phyloP scores from a whole-genome alignment of 2,329 filamentous ascomycete species.

The Raffaelea deltoideospora region DNA sequence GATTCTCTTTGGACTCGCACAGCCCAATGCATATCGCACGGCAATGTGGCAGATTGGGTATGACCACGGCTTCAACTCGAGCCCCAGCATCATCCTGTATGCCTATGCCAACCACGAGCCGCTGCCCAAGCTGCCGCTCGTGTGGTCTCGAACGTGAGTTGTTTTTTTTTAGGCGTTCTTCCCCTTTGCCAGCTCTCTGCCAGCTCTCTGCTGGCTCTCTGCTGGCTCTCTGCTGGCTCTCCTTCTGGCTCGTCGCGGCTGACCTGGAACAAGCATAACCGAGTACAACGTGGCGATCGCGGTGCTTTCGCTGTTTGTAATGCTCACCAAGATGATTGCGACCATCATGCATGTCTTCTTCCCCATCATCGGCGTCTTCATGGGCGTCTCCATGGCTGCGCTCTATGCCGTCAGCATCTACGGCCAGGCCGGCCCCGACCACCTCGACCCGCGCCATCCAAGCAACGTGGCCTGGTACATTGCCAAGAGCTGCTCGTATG shows the following conservation, averaged over 20 bases:
- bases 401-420: slow-evolving; percentile 53
- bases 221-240: too few species aligned
- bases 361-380: slow-evolving; percentile 45
- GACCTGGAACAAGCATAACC: slow-evolving; percentile 44
- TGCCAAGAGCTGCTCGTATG: slow-evolving; percentile 50
- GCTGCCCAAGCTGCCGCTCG: slow-evolving; percentile 45
- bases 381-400: slow-evolving; percentile 40
- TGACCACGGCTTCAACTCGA: slow-evolving; percentile 59
- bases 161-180: too few species aligned
- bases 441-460: slow-evolving; percentile 46
- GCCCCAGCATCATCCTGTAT: slow-evolving; percentile 53
- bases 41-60: slow-evolving; percentile 60
- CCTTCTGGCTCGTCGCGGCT: too few species aligned
- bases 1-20: slow-evolving; percentile 56
- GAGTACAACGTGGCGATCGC: slow-evolving; percentile 65
- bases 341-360: slow-evolving; percentile 58
- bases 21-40: slow-evolving; percentile 57
- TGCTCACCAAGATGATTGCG: slow-evolving; percentile 53
- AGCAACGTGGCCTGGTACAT: slow-evolving; percentile 62
- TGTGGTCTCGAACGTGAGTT: slow-evolving; percentile 61
- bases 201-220: too few species aligned
- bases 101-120: slow-evolving; percentile 57
- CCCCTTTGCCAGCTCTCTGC: not conserved
- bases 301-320: slow-evolving; percentile 60
- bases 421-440: slow-evolving; percentile 60